Evolutionary conservation across 176 grass and related monocot species (phyloP).

Genomic region (Aegilops longissima): DNA sequence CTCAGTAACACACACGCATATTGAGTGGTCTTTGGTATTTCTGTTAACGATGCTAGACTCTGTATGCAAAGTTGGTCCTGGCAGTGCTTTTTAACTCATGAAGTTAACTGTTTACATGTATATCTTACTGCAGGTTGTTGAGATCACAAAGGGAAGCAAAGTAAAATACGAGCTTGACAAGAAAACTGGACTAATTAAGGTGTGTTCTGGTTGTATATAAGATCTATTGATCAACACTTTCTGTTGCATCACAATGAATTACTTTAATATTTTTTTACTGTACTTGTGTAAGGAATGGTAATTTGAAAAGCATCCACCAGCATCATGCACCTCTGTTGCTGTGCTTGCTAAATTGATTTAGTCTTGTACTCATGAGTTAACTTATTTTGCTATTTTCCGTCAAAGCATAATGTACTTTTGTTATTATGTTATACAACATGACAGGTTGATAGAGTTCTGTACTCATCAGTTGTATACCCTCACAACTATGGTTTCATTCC

Average conservation of each 20-base stretch:
- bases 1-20: not conserved
- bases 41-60: too few species aligned
- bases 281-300: not conserved
- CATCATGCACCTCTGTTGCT: not conserved
- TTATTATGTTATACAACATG: conserved; percentile 16
- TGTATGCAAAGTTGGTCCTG: too few species aligned
- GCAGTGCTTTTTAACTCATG: not conserved
- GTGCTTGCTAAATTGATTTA: not conserved
- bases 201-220: too few species aligned
- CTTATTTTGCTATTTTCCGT: not conserved
- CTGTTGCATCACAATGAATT: not conserved
- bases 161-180: conserved; percentile 88
- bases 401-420: not conserved
- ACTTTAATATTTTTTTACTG: too few species aligned
- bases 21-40: not conserved
- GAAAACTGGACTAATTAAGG: conserved; percentile 72
- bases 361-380: too few species aligned
- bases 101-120: not conserved
- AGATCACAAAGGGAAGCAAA: conserved; percentile 86
- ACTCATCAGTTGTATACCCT: conserved; percentile 75
- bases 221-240: not conserved
- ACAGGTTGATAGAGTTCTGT: conserved; percentile 65
- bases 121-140: conserved; percentile 50
- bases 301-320: not conserved
- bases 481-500: conserved; percentile 82